Evolutionary conservation across 768 basidiomycete genomes (phyloP), one percentile per base, ranked within the genome.

Genomic region (Tylopilus intermedius): DNA sequence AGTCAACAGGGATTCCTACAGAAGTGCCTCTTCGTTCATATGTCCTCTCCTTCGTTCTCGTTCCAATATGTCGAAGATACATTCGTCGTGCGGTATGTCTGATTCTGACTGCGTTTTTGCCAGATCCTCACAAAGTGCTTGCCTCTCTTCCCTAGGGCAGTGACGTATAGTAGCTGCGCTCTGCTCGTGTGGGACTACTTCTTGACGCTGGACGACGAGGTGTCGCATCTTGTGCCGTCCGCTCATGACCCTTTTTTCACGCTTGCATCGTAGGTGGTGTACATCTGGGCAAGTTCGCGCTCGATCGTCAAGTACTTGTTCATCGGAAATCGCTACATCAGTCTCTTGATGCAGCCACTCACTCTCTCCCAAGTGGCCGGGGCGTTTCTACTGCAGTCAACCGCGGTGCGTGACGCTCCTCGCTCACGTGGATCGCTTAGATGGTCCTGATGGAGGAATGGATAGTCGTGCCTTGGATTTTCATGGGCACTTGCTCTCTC

Each of bases 141-240:
- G 24, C 2, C 26, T n/a, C 11, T 45, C 29, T 14, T 33, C 5
- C 10, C 21, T 42, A 53, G 51, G 5, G 18, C 51, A 5, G 15
- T 53, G 10, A 26, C 40, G 13, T 53, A 35, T 26, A 42, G 51
- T 13, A 27, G 51, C 30, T 47, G 27, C 33, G 13, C 46, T 42
- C 32, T 42, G 26, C 51, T 53, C 32, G n/a, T 42, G 3, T 53
- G 51, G 51, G 51, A 53, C 29, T 43, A 53, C 46, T 35, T 53
- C 24, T 42, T 47, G 46, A 53, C 51, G 24, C 24, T 53, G 46
- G 51, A 53, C 26, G 51, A 53, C 22, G 51, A 53, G 18, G 51
- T 42, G n/a, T 22, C 39, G 15, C 18, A 21, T 29, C 32, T 26
- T 26, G 8, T 30, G 40, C 29, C 14, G 13, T 9, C 13, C 13